Conservation (phyloP, 2,329 filamentous ascomycete species). For the Pyricularia sp. region DNA sequence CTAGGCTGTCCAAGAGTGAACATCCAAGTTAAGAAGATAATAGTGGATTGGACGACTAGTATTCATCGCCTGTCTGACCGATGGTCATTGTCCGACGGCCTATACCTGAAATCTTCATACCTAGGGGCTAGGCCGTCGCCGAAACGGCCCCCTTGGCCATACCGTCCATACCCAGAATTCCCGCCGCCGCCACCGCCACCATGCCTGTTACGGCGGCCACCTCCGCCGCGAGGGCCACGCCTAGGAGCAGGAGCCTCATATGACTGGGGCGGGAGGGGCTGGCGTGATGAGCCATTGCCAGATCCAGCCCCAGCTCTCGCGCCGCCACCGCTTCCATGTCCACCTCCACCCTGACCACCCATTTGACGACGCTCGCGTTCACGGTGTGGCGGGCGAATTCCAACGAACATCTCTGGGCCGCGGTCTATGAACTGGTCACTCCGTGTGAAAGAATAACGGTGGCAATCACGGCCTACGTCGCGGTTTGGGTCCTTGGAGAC, state of each 20-base stretch:
- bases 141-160: constrained; percentile 2
- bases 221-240: constrained; percentile 1
- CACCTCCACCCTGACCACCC: background rate
- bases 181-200: constrained; percentile 2
- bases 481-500: constrained; percentile 22
- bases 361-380: constrained; percentile 26
- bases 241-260: background rate
- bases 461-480: constrained; percentile 38
- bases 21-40: background rate
- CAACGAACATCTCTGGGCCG: constrained; percentile 56
- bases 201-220: background rate
- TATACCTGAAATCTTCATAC: constrained; percentile 4
- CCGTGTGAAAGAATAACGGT: constrained; percentile 62
- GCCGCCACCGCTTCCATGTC: background rate
- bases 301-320: background rate
- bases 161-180: background rate
- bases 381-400: constrained; percentile 46
- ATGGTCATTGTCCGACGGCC: constrained; percentile 3
- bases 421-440: constrained; percentile 55
- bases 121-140: constrained; percentile 2
- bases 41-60: background rate
- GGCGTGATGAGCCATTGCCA: background rate
- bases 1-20: background rate
- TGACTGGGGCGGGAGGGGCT: background rate
- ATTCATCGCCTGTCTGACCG: constrained; percentile 2